phyloP scores from a whole-genome alignment of 1,139 yeast genomes.

The Yamadazyma conglobata region DNA sequence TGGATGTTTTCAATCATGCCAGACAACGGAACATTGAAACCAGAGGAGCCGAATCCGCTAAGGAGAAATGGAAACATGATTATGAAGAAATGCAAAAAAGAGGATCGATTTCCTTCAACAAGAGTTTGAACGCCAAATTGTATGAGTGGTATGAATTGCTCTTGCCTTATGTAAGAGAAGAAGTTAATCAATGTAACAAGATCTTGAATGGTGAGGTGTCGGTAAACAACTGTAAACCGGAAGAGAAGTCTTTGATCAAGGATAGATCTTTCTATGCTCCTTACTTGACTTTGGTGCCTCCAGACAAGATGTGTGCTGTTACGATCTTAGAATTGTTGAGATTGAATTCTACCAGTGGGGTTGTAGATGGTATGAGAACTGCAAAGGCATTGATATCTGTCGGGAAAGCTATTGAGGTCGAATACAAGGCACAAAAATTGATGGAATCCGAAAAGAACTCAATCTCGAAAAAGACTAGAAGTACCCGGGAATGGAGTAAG shows the following conservation, averaged over 20 bases:
- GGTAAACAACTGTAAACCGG: slow-evolving; percentile 16
- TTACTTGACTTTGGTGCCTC: slow-evolving; percentile 62
- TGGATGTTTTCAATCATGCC: slow-evolving; percentile 66
- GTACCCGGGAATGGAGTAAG: slow-evolving; percentile 41
- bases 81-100: slow-evolving; percentile 66
- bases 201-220: slow-evolving; percentile 24
- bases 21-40: slow-evolving; percentile 77
- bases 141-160: slow-evolving; percentile 77
- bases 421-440: slow-evolving; percentile 67
- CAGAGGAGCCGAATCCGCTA: slow-evolving; percentile 80
- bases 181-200: slow-evolving; percentile 48
- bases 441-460: slow-evolving; percentile 56
- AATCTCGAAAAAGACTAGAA: slow-evolving; percentile 30
- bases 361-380: slow-evolving; percentile 80
- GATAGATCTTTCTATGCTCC: slow-evolving; percentile 76
- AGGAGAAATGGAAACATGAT: slow-evolving; percentile 83
- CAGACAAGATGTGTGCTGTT: slow-evolving; percentile 80
- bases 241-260: slow-evolving; percentile 34
- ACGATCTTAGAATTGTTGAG: slow-evolving; percentile 80
- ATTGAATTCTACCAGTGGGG: slow-evolving; percentile 71
- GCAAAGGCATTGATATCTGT: slow-evolving; percentile 79
- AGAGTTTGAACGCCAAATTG: slow-evolving; percentile 65
- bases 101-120: slow-evolving; percentile 56
- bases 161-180: slow-evolving; percentile 66
- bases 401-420: slow-evolving; percentile 82